A percentile compares a stretch with the other conserved stretches of the same genome.
Conservation (phyloP, 257 asterid species). For the Rhazya stricta region DNA sequence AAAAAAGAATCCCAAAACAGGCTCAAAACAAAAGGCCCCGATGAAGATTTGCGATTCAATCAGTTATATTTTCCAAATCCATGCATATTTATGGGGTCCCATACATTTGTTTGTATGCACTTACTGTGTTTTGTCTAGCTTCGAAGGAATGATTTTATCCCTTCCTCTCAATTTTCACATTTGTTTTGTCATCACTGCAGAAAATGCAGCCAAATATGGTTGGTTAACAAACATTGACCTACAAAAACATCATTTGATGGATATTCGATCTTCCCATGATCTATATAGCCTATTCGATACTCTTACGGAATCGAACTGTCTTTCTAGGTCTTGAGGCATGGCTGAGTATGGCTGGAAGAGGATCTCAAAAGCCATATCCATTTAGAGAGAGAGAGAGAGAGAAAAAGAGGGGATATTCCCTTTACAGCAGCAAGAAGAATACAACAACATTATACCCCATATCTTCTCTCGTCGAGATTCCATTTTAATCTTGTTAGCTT, state of each 20-base stretch:
- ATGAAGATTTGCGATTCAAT: not conserved
- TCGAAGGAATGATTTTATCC: not conserved
- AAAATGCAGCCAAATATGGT: not conserved
- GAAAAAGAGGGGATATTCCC: conserved; percentile 30
- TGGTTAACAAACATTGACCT: not conserved
- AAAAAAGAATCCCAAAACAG: not conserved
- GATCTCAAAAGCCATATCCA: conserved; percentile 42
- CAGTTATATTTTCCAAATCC: not conserved
- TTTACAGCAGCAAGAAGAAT: conserved; percentile 29
- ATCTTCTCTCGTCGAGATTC: conserved; percentile 30
- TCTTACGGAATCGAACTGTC: too few relatives aligned
- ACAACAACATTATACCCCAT: conserved; percentile 39
- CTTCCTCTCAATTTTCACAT: not conserved
- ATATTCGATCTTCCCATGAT: not conserved
- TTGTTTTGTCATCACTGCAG: not conserved
- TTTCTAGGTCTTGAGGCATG: too few relatives aligned
- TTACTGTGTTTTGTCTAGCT: not conserved
- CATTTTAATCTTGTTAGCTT: conserved; percentile 13
- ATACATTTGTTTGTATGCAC: not conserved
- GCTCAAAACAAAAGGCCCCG: not conserved
- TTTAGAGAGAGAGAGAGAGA: conserved; percentile 32
- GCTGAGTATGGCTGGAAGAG: conserved; percentile 23
- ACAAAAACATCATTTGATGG: not conserved
- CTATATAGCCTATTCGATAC: too few relatives aligned
- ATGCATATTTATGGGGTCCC: not conserved